phyloP scores from a whole-genome alignment of 192 early-diverging fungal genomes.

The Linnemannia zychae region DNA sequence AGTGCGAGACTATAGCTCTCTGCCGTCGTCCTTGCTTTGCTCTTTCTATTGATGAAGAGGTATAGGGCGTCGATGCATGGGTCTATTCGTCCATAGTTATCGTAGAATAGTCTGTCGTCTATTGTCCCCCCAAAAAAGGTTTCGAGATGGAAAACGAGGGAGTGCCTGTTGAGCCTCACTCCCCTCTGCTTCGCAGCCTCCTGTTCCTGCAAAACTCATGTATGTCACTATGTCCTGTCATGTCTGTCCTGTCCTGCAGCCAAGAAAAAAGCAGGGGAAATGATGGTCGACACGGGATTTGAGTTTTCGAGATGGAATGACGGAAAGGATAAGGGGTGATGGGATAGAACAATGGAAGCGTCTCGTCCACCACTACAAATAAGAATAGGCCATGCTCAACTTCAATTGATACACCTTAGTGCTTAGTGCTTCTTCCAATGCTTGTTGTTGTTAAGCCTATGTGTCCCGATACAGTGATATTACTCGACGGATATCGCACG shows the following conservation, averaged over 20 bases:
- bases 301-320: not conserved
- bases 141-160: not conserved
- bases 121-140: not conserved
- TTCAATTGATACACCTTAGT: not conserved
- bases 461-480: not conserved
- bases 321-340: not conserved
- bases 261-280: not conserved
- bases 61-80: not conserved
- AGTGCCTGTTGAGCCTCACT: not conserved
- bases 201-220: not conserved
- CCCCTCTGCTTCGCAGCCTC: not conserved
- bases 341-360: not conserved
- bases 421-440: not conserved
- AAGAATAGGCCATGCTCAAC: not conserved
- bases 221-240: not conserved
- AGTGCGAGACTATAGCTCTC: not conserved
- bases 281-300: not conserved
- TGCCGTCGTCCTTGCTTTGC: not conserved
- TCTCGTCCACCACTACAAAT: not conserved
- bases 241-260: not conserved
- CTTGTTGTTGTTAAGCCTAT: not conserved
- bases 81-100: not conserved
- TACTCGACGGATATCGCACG: not conserved
- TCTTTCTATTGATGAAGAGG: not conserved
- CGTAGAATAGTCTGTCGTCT: not conserved